Evolutionary conservation across 2,329 filamentous ascomycete genomes (phyloP).

Genomic region (Byssochlamys sp.): DNA sequence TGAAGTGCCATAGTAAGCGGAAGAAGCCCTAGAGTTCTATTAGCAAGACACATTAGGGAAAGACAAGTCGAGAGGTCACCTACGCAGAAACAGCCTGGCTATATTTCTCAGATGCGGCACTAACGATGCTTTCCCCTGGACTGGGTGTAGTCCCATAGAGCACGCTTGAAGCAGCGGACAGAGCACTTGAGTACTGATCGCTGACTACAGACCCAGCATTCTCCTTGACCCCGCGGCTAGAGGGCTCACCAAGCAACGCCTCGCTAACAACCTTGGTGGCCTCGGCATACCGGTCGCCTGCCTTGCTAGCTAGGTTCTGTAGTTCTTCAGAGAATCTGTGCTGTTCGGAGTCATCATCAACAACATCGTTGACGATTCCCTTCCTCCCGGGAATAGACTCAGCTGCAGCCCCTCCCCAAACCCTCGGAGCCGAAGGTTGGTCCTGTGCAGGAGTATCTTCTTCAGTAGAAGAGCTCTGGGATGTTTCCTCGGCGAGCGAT

Average conservation of each 20-base stretch:
- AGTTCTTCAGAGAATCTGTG: constrained; percentile 42
- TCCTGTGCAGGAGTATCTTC: constrained; percentile 11
- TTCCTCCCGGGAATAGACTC: constrained; percentile 39
- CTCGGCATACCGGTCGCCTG: constrained; percentile 44
- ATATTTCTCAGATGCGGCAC: constrained; percentile 44
- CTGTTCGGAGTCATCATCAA: constrained; percentile 36
- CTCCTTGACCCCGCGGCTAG: too few species aligned
- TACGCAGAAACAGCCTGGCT: constrained; percentile 49
- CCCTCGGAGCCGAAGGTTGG: constrained; percentile 34
- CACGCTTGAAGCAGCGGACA: too few species aligned
- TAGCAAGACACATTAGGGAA: constrained; percentile 1
- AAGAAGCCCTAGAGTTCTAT: constrained; percentile 38
- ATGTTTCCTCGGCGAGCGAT: neutral
- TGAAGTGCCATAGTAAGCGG: constrained; percentile 46
- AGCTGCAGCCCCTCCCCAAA: constrained; percentile 47
- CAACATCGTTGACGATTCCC: constrained; percentile 41
- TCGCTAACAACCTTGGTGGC: constrained; percentile 35
- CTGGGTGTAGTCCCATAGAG: too few species aligned
- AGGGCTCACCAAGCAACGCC: too few species aligned
- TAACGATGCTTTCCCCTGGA: too few species aligned
- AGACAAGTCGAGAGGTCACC: constrained; percentile 15
- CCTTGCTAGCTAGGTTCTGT: constrained; percentile 43
- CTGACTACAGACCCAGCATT: too few species aligned
- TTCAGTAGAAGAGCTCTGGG: neutral
- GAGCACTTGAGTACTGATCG: too few species aligned